phyloP scores from a whole-genome alignment of 768 basidiomycete genomes.

The Suillus hirtellus region DNA sequence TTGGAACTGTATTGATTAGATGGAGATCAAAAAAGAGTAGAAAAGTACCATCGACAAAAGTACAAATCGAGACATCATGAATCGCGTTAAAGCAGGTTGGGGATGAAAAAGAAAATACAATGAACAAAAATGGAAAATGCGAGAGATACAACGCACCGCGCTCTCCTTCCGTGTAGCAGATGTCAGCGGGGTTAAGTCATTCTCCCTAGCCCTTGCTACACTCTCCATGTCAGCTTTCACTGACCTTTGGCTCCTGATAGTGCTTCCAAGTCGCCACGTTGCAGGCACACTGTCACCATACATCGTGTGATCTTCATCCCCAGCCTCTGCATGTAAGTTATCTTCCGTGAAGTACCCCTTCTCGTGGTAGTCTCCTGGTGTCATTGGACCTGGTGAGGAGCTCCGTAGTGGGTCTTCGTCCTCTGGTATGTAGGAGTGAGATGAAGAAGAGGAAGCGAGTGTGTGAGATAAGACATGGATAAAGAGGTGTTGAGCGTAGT shows the following conservation, averaged over 20 bases:
- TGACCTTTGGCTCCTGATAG: constrained; percentile 9
- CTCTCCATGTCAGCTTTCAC: constrained; percentile 7
- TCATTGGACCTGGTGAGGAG: constrained; percentile 31
- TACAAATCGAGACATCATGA: neutral
- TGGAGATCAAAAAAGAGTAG: neutral
- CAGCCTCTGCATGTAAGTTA: neutral
- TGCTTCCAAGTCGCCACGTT: constrained; percentile 10
- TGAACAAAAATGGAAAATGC: neutral
- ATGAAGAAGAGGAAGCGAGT: constrained; percentile 29
- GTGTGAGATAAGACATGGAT: constrained; percentile 67
- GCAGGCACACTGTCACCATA: constrained; percentile 11
- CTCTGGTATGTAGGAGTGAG: constrained; percentile 15
- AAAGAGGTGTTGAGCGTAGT: constrained; percentile 71
- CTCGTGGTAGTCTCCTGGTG: constrained; percentile 10
- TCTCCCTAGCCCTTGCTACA: neutral
- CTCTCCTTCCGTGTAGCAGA: constrained; percentile 12
- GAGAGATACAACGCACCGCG: constrained; percentile 10
- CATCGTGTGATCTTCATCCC: constrained; percentile 6
- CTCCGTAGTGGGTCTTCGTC: constrained; percentile 25
- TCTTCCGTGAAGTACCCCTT: neutral
- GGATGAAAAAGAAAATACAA: neutral
- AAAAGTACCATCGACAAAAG: neutral
- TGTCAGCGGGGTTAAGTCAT: neutral
- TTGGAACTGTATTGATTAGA: neutral
- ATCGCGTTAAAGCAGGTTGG: neutral